Percentiles rank a stretch among this genome's conserved stretches.
Evolutionary conservation across 345 rosid species (phyloP).

Genomic region (Brassica juncea): DNA sequence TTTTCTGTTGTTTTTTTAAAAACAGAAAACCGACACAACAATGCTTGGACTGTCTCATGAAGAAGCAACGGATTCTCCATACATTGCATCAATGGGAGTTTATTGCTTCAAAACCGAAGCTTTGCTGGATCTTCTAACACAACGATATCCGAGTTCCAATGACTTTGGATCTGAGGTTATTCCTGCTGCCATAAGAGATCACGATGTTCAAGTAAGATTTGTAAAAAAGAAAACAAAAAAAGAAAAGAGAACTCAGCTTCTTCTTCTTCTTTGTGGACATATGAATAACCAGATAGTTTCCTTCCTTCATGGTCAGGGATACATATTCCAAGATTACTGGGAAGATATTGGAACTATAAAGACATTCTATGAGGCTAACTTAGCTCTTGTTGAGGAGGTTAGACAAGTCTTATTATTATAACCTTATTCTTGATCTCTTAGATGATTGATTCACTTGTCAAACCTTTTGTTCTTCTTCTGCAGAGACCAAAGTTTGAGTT

Average conservation of each 20-base stretch:
- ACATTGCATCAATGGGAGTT: conserved; percentile 90
- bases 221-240: not conserved
- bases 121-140: conserved; percentile 66
- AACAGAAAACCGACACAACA: conserved; percentile 68
- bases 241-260: not conserved
- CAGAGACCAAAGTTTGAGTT: conserved; percentile 82
- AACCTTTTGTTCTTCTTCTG: conserved; percentile 9
- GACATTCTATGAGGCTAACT: conserved; percentile 84
- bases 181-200: conserved; percentile 64
- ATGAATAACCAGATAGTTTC: not conserved
- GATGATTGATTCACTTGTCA: no score
- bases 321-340: conserved; percentile 73
- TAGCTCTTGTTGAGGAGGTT: conserved; percentile 81
- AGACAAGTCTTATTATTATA: not conserved
- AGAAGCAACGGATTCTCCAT: conserved; percentile 59
- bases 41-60: conserved; percentile 57
- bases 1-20: no score
- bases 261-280: not conserved
- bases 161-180: conserved; percentile 90
- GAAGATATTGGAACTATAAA: conserved; percentile 89
- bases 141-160: conserved; percentile 62
- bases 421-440: no score
- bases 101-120: conserved; percentile 77
- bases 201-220: conserved; percentile 62
- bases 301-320: conserved; percentile 48